phyloP scores from a whole-genome alignment of 768 basidiomycete species.

The Suillus ampliporus region DNA sequence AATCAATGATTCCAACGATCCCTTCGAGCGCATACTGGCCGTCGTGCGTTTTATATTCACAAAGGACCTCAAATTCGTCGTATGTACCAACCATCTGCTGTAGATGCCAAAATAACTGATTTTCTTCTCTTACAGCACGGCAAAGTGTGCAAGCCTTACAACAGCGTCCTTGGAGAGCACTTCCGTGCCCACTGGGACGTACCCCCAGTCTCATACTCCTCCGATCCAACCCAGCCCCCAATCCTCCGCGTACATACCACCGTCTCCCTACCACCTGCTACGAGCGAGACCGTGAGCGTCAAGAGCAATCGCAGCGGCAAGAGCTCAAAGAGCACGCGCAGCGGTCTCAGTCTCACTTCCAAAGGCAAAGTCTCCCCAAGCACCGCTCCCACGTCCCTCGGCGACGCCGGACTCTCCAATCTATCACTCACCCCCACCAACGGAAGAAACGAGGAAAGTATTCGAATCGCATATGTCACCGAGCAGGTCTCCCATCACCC shows the following conservation, averaged over 20 bases:
- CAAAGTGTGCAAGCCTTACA: conserved; percentile 93
- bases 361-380: conserved; percentile 57
- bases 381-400: conserved; percentile 48
- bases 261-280: conserved; percentile 25
- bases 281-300: conserved; percentile 57
- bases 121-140: conserved; percentile 64
- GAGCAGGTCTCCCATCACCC: conserved; percentile 98
- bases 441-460: conserved; percentile 43
- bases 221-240: conserved; percentile 52
- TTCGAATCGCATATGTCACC: conserved; percentile 82
- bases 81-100: conserved; percentile 42
- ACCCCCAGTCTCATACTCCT: conserved; percentile 59
- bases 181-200: conserved; percentile 91
- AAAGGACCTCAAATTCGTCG: conserved; percentile 93
- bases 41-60: conserved; percentile 87
- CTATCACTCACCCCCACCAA: conserved; percentile 55
- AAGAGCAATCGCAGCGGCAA: conserved; percentile 52
- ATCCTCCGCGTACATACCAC: conserved; percentile 49
- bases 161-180: conserved; percentile 86
- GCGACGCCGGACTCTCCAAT: conserved; percentile 52
- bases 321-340: conserved; percentile 65
- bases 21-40: conserved; percentile 95
- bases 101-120: conserved; percentile 10
- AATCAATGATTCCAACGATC: conserved; percentile 90
- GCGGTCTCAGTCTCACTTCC: conserved; percentile 60